Conservation (phyloP, 257 asterid species). For the Coffea eugenioides region DNA sequence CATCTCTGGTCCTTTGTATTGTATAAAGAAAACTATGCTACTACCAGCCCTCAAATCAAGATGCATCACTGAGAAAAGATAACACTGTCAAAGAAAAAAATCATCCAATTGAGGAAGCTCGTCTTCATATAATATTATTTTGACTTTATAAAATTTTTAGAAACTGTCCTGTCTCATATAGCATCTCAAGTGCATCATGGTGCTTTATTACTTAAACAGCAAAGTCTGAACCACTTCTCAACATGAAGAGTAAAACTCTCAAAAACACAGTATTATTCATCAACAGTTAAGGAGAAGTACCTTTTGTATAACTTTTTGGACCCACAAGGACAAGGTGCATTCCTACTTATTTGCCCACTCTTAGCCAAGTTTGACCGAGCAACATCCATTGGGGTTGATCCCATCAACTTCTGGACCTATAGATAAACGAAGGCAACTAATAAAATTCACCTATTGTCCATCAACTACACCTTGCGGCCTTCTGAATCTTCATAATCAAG, state of each 20-base stretch:
- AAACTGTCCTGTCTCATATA: too few relatives aligned
- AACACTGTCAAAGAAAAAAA: background rate
- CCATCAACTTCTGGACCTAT: constrained; percentile 88
- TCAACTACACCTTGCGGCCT: background rate
- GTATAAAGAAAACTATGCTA: background rate
- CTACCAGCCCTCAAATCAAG: background rate
- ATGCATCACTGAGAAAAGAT: background rate
- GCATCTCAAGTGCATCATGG: too few relatives aligned
- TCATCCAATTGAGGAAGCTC: background rate
- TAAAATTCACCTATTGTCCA: background rate
- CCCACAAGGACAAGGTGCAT: constrained; percentile 90
- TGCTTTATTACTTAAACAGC: too few relatives aligned
- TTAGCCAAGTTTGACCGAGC: constrained; percentile 79
- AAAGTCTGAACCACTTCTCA: background rate
- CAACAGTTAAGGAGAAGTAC: constrained; percentile 31
- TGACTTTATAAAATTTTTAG: background rate
- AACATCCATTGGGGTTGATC: constrained; percentile 77
- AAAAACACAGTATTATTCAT: constrained; percentile 7
- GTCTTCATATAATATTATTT: background rate
- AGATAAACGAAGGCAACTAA: constrained; percentile 10
- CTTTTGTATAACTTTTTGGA: constrained; percentile 86
- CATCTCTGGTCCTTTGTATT: too few relatives aligned
- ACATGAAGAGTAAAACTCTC: background rate
- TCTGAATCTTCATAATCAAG: background rate
- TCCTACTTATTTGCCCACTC: constrained; percentile 84